A percentile compares a stretch with the other conserved stretches of the same genome.
phyloP scores from a whole-genome alignment of 139 green algal genomes.

The Eudorina sp. region DNA sequence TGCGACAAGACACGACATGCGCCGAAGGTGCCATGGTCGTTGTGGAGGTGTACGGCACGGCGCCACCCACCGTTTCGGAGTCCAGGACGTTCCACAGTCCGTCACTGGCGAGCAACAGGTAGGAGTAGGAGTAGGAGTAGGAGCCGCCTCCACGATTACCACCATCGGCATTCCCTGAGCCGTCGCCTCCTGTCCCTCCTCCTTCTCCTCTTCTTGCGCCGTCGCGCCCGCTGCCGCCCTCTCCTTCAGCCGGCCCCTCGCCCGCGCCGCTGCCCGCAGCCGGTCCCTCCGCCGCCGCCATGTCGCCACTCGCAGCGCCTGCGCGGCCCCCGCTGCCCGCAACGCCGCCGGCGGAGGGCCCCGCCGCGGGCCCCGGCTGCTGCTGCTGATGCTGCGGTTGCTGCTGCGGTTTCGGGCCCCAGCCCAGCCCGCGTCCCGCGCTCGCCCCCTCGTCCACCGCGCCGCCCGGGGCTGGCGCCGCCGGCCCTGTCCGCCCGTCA shows the following conservation, averaged over 20 bases:
- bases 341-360: not conserved
- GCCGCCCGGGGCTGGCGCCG: not conserved
- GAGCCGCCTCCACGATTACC: not conserved
- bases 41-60: too few species aligned
- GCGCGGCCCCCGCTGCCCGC: not conserved
- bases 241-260: not conserved
- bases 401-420: too few species aligned
- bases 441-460: not conserved
- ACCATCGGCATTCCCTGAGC: not conserved
- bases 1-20: too few species aligned
- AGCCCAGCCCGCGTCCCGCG: too few species aligned
- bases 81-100: constrained; percentile 45
- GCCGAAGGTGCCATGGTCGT: too few species aligned
- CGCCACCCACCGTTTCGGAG: constrained; percentile 3
- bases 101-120: constrained; percentile 38
- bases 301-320: not conserved
- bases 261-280: not conserved
- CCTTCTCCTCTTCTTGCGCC: not conserved
- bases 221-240: not conserved
- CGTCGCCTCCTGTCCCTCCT: not conserved
- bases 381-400: too few species aligned
- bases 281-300: not conserved
- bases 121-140: too few species aligned
- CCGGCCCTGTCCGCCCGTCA: too few species aligned
- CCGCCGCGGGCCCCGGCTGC: not conserved